Evolutionary conservation across 331 rosid genomes (phyloP).

Genomic region (Cucumis variabilis): DNA sequence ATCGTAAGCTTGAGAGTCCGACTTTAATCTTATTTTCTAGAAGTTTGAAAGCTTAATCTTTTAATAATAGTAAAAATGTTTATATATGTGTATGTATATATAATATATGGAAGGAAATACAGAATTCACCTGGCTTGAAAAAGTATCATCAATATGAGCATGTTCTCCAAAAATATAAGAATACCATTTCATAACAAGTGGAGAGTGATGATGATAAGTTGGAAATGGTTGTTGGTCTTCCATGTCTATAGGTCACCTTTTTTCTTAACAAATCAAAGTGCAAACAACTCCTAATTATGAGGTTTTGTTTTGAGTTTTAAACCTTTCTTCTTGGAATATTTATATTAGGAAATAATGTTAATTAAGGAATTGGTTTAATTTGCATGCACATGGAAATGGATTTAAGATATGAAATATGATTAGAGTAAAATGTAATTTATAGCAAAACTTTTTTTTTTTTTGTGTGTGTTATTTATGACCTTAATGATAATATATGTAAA

Average conservation of each 20-base stretch:
- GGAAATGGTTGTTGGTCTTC: constrained; percentile 12
- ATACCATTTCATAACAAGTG: not conserved
- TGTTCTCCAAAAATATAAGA: not conserved
- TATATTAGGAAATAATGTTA: not conserved
- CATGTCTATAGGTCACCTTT: not conserved
- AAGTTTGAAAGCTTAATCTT: too few relatives aligned
- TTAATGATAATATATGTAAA: not conserved
- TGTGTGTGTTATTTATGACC: not conserved
- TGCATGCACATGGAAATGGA: not conserved
- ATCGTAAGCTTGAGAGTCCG: too few relatives aligned
- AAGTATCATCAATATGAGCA: not conserved
- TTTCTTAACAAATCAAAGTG: not conserved
- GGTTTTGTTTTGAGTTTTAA: too few relatives aligned
- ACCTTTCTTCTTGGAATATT: not conserved
- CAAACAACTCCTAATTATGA: too few relatives aligned
- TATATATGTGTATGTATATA: too few relatives aligned
- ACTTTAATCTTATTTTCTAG: too few relatives aligned
- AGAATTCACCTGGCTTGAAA: not conserved
- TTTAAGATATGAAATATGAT: not conserved
- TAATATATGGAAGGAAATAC: not conserved
- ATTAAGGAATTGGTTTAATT: not conserved
- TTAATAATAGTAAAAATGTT: too few relatives aligned
- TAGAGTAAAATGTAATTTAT: not conserved
- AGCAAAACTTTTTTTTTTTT: too few relatives aligned
- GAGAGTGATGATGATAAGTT: not conserved